phyloP scores from a whole-genome alignment of 306 rosid genomes.

The Biancaea sappan region DNA sequence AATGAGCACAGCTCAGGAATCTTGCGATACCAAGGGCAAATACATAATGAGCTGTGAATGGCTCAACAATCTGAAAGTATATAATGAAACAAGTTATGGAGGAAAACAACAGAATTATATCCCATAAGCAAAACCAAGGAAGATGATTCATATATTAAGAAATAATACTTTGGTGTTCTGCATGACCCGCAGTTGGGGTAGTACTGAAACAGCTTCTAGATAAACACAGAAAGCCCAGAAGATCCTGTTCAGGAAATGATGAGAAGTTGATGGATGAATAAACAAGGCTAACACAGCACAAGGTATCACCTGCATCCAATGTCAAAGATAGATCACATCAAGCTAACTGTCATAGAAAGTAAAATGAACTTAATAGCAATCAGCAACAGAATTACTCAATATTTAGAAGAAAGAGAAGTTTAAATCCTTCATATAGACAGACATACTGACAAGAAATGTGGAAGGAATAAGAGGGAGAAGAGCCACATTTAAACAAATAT shows the following conservation, averaged over 20 bases:
- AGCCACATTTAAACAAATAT: background rate
- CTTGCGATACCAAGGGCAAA: slow-evolving; percentile 97
- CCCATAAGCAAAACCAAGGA: background rate
- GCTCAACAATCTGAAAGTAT: slow-evolving; percentile 89
- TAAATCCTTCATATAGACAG: background rate
- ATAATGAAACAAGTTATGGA: slow-evolving; percentile 5
- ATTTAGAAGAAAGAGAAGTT: slow-evolving; percentile 2
- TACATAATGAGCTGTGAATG: slow-evolving; percentile 98
- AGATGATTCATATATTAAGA: background rate
- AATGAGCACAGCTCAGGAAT: slow-evolving; percentile 99
- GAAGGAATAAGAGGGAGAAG: background rate
- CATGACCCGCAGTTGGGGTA: slow-evolving; percentile 97
- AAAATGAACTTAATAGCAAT: slow-evolving; percentile 6
- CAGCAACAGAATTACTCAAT: slow-evolving; percentile 2
- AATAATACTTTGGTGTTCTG: slow-evolving; percentile 86
- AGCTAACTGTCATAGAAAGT: slow-evolving; percentile 24
- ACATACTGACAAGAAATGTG: background rate
- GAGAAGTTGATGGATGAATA: slow-evolving; percentile 97
- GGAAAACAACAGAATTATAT: slow-evolving; percentile 26
- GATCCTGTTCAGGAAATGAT: slow-evolving; percentile 84
- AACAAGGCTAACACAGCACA: slow-evolving; percentile 85
- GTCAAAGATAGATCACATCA: slow-evolving; percentile 37
- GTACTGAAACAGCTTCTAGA: slow-evolving; percentile 94
- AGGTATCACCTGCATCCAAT: slow-evolving; percentile 77
- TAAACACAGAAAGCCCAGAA: slow-evolving; percentile 98